phyloP scores from a whole-genome alignment of 768 basidiomycete genomes.

The Boletus sp. region DNA sequence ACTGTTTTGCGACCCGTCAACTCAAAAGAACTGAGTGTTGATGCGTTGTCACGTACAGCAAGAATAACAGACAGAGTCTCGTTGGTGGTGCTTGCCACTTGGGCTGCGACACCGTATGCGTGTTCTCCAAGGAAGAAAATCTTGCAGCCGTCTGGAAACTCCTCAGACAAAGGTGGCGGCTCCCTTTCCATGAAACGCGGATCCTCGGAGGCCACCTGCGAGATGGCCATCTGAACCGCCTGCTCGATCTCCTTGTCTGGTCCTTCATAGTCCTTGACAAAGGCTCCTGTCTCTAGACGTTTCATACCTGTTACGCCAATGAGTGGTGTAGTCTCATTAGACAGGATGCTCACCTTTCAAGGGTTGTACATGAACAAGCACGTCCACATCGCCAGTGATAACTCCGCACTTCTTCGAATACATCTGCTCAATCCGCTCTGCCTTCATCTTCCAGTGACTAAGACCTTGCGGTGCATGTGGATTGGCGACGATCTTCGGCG shows the following conservation, averaged over 20 bases:
- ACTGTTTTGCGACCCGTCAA: slow-evolving; percentile 42
- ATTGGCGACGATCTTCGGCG: slow-evolving; percentile 58
- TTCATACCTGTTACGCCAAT: slow-evolving; percentile 63
- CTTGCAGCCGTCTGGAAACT: slow-evolving; percentile 86
- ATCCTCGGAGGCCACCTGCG: slow-evolving; percentile 82
- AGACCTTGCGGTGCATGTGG: slow-evolving; percentile 71
- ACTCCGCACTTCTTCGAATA: slow-evolving; percentile 92
- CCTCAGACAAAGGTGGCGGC: slow-evolving; percentile 77
- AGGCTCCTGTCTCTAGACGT: slow-evolving; percentile 81
- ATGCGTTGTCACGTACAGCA: slow-evolving; percentile 52
- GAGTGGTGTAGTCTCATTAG: neutral
- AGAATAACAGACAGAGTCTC: slow-evolving; percentile 75
- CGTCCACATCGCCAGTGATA: slow-evolving; percentile 74
- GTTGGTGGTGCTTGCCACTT: slow-evolving; percentile 72
- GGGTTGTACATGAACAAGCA: slow-evolving; percentile 84
- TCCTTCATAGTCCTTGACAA: slow-evolving; percentile 93
- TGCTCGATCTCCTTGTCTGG: slow-evolving; percentile 79
- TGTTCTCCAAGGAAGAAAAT: slow-evolving; percentile 96
- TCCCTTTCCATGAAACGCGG: slow-evolving; percentile 80
- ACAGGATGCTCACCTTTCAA: slow-evolving; percentile 65
- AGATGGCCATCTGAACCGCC: slow-evolving; percentile 82
- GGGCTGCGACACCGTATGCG: slow-evolving; percentile 94
- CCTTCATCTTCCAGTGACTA: slow-evolving; percentile 74
- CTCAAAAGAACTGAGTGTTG: neutral
- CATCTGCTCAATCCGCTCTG: slow-evolving; percentile 74